phyloP scores from a whole-genome alignment of 306 rosid genomes.

The Pyrus betulifolia region DNA sequence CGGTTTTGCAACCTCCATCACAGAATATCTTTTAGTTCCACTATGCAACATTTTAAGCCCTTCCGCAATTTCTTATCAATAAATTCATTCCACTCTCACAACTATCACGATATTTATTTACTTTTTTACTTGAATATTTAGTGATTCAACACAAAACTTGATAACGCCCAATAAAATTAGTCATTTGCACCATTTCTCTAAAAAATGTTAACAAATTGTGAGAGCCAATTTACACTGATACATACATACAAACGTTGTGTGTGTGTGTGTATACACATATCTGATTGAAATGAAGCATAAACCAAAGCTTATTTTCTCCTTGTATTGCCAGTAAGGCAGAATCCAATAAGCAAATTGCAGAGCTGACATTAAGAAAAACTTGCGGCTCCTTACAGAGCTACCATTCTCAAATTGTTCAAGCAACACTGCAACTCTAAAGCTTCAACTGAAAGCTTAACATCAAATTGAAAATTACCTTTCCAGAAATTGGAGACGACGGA shows the following conservation, averaged over 20 bases:
- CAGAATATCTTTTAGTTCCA: background rate
- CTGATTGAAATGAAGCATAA: background rate
- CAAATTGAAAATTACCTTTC: slow-evolving; percentile 49
- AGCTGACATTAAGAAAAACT: background rate
- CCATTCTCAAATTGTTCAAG: background rate
- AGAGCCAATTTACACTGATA: background rate
- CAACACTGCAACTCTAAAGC: background rate
- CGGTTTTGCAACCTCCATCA: background rate
- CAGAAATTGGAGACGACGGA: slow-evolving; percentile 72
- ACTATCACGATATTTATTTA: background rate
- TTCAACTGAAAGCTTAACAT: background rate
- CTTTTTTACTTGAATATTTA: background rate
- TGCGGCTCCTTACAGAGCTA: background rate
- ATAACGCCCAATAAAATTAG: background rate
- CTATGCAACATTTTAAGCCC: background rate
- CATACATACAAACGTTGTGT: background rate
- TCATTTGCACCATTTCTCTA: background rate
- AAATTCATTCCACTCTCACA: background rate
- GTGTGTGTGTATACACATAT: background rate
- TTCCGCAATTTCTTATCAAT: background rate
- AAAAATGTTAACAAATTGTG: background rate
- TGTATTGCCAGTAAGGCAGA: background rate
- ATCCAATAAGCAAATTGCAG: background rate
- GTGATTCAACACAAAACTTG: background rate
- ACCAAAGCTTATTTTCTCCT: background rate